phyloP scores from a whole-genome alignment of 768 basidiomycete genomes.

The Gloeophyllum trabeum region DNA sequence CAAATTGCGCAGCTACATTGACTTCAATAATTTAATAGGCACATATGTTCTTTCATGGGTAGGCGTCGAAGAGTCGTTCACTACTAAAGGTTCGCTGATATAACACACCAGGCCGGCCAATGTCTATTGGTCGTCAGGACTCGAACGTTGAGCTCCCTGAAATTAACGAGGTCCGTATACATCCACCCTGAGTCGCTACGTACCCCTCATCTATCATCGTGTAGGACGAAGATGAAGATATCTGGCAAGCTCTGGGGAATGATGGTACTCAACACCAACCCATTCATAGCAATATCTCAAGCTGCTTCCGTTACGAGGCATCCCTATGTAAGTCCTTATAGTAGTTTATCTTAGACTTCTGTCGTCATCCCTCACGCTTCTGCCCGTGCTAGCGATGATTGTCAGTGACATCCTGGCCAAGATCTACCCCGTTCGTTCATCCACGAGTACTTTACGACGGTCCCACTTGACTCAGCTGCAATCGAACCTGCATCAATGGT shows the following conservation, averaged over 20 bases:
- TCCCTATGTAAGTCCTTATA: too few species aligned
- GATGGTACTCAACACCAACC: constrained; percentile 25
- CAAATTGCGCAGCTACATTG: background rate
- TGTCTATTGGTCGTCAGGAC: constrained; percentile 56
- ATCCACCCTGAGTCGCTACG: too few species aligned
- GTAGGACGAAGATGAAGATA: constrained; percentile 43
- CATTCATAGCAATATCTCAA: constrained; percentile 35
- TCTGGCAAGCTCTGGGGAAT: constrained; percentile 39
- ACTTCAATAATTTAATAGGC: constrained; percentile 23
- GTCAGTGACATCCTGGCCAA: constrained; percentile 54
- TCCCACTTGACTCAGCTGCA: constrained; percentile 43
- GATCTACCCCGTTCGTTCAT: constrained; percentile 58
- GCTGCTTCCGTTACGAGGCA: constrained; percentile 44
- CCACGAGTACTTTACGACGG: constrained; percentile 30
- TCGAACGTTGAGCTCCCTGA: constrained; percentile 57
- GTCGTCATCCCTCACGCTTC: too few species aligned
- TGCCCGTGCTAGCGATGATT: constrained; percentile 40
- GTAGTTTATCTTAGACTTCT: too few species aligned
- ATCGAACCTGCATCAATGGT: constrained; percentile 63
- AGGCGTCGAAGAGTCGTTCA: constrained; percentile 7
- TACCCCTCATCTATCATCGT: too few species aligned
- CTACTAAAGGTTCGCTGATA: background rate
- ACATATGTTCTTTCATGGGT: constrained; percentile 71
- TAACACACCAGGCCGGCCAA: constrained; percentile 41
- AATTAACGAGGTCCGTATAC: too few species aligned